Conservation (phyloP, 2,329 filamentous ascomycete genomes). For the Kalmusia sp. region DNA sequence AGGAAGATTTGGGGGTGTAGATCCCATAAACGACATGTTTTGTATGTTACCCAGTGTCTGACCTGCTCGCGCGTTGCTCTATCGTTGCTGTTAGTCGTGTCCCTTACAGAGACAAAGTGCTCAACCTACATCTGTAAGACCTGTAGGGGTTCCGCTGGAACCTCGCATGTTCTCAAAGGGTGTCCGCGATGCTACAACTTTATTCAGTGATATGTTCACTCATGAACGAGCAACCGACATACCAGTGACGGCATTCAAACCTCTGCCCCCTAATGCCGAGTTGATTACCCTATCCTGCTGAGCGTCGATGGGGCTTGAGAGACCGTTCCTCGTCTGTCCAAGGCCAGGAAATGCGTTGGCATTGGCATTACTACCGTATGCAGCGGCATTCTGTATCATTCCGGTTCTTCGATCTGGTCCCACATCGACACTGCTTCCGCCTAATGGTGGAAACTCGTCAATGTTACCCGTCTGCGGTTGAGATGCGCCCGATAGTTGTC, state of each 20-base stretch:
- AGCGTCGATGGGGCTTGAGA: conserved; percentile 47
- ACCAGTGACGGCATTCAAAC: conserved; percentile 30
- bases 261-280: conserved; percentile 37
- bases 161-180: conserved; percentile 40
- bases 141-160: conserved; percentile 21
- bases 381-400: conserved; percentile 58
- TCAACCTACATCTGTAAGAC: conserved; percentile 45
- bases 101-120: background rate
- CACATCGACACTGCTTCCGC: conserved; percentile 61
- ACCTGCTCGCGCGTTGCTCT: conserved; percentile 34
- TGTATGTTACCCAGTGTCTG: conserved; percentile 37
- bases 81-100: conserved; percentile 11
- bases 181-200: conserved; percentile 32
- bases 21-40: conserved; percentile 39
- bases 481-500: conserved; percentile 56
- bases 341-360: conserved; percentile 50
- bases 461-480: conserved; percentile 64
- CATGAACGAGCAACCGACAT: conserved; percentile 7
- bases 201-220: conserved; percentile 14
- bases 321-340: conserved; percentile 53
- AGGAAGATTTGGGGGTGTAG: conserved; percentile 25
- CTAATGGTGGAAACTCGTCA: conserved; percentile 68
- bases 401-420: conserved; percentile 58
- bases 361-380: conserved; percentile 47
- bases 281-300: conserved; percentile 43